Evolutionary conservation across 2,329 filamentous ascomycete species (phyloP).

Genomic region (Aspergillus novoparasiticus): DNA sequence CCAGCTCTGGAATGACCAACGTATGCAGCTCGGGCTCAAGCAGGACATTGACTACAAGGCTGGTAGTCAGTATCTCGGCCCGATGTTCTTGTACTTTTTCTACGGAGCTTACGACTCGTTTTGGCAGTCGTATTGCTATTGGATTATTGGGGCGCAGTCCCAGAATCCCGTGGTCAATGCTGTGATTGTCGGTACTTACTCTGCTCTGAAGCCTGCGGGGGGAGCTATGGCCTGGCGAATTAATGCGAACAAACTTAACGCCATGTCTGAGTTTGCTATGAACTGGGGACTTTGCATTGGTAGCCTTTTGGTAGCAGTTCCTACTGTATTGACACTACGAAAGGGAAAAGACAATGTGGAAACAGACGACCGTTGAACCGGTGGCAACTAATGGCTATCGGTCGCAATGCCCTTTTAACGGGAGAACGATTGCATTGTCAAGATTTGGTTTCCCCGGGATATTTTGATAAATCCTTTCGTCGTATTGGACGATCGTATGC

Average conservation of each 20-base stretch:
- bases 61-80: conserved; percentile 67
- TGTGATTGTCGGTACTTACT: neutral
- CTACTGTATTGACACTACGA: neutral
- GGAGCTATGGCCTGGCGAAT: neutral
- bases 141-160: conserved; percentile 45
- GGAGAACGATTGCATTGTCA: neutral
- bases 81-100: conserved; percentile 86
- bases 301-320: neutral
- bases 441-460: neutral
- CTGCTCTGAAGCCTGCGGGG: neutral
- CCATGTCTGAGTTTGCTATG: neutral
- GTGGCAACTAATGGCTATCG: neutral
- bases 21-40: conserved; percentile 24
- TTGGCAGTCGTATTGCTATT: conserved; percentile 89
- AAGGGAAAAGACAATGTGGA: neutral
- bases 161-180: neutral
- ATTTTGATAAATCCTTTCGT: neutral
- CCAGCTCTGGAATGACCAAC: conserved; percentile 62
- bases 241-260: neutral
- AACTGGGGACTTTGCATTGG: neutral
- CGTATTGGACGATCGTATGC: neutral
- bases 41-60: conserved; percentile 61
- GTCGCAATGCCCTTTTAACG: neutral
- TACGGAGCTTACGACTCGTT: conserved; percentile 85
- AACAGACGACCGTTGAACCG: neutral